Conservation (phyloP, 106 monocot species). For the Platanthera zijinensis region DNA sequence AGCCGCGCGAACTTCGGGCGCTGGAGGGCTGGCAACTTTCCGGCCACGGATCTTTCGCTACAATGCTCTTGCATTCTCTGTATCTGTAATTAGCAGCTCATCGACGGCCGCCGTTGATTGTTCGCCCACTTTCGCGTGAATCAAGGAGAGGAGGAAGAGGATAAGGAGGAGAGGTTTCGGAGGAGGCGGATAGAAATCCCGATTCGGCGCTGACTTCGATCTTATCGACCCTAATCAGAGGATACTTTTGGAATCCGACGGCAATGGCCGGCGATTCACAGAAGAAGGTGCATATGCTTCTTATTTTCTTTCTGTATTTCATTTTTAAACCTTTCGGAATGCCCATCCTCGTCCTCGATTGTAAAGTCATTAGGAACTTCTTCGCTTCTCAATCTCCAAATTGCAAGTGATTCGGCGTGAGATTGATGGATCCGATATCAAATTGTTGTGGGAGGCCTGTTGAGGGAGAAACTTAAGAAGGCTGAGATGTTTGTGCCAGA, state of each 20-base stretch:
- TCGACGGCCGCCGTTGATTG: not conserved
- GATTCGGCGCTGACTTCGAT: not conserved
- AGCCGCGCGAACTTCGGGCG: slow-evolving; percentile 4
- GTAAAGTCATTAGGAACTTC: not conserved
- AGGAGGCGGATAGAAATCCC: not conserved
- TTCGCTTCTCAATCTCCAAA: not conserved
- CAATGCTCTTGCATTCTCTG: not conserved
- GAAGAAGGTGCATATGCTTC: not conserved
- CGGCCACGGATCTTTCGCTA: not conserved
- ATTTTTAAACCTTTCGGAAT: not conserved
- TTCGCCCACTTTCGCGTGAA: not conserved
- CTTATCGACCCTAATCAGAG: not conserved
- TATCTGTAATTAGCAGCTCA: not conserved
- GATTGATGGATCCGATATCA: not conserved
- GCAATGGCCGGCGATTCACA: not conserved
- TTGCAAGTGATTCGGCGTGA: not conserved
- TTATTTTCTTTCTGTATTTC: not conserved
- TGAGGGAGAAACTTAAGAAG: not conserved
- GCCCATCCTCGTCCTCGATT: too few species aligned
- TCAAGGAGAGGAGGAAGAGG: not conserved
- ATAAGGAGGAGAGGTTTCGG: too few species aligned
- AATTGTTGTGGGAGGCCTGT: not conserved
- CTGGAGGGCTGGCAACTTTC: not conserved
- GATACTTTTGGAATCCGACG: not conserved
- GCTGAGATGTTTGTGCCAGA: not conserved